Conservation (phyloP, 805 yeast species). For the Schwanniomyces polymorphus region DNA sequence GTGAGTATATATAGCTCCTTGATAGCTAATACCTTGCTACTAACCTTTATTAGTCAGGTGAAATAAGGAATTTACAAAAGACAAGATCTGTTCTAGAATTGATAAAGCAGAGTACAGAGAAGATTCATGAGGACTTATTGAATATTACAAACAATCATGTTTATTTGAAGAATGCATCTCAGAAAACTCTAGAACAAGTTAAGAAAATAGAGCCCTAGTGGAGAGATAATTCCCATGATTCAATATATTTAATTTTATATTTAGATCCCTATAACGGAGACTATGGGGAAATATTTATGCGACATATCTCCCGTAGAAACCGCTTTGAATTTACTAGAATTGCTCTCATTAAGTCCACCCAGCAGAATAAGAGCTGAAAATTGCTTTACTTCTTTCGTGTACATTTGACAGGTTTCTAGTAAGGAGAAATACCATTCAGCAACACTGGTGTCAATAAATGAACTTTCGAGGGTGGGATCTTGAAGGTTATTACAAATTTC, state of each 20-base stretch:
- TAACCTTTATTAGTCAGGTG: background rate
- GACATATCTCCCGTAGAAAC: slow-evolving; percentile 12
- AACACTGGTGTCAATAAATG: slow-evolving; percentile 1
- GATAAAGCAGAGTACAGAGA: slow-evolving; percentile 25
- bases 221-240: background rate
- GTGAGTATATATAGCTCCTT: background rate
- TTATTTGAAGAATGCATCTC: slow-evolving; percentile 4
- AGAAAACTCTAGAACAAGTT: slow-evolving; percentile 5
- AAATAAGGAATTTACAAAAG: slow-evolving; percentile 16
- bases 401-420: slow-evolving; percentile 13
- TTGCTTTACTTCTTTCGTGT: slow-evolving; percentile 12
- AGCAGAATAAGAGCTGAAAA: slow-evolving; percentile 7
- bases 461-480: background rate
- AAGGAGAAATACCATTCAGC: slow-evolving; percentile 18
- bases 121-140: slow-evolving; percentile 24
- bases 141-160: slow-evolving; percentile 17
- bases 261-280: slow-evolving; percentile 3
- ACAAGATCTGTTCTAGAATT: slow-evolving; percentile 30
- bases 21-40: background rate
- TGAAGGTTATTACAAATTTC: slow-evolving; percentile 2
- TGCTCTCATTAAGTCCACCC: background rate
- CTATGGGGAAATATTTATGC: slow-evolving; percentile 25
- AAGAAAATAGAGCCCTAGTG: slow-evolving; percentile 3
- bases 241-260: background rate
- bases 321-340: slow-evolving; percentile 5